Percentiles rank a stretch among this genome's conserved stretches.
phyloP scores from a whole-genome alignment of 345 rosid genomes.

The Salix exigua region DNA sequence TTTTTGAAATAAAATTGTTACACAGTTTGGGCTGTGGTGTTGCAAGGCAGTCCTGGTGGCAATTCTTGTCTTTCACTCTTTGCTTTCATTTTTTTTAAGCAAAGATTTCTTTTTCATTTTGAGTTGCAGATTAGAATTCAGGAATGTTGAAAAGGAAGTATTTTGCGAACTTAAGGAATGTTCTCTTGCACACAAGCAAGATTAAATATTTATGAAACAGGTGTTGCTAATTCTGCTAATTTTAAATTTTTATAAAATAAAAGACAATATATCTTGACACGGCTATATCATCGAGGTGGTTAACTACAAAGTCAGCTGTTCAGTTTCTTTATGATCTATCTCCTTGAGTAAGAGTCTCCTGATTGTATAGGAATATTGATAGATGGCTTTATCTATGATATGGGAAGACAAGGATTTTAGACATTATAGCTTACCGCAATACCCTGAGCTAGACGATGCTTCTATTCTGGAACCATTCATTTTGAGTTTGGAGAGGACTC shows the following conservation, averaged over 20 bases:
- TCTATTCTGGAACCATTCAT: not conserved
- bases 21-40: not conserved
- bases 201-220: not conserved
- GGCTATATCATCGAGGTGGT: not conserved
- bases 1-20: not conserved
- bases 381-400: not conserved
- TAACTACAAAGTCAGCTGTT: not conserved
- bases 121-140: not conserved
- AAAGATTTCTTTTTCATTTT: not conserved
- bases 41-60: not conserved
- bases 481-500: not conserved
- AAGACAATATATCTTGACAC: not conserved
- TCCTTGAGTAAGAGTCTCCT: not conserved
- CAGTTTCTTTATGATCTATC: not conserved
- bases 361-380: not conserved
- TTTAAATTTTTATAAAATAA: not conserved
- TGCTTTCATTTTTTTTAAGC: not conserved
- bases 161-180: not conserved
- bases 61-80: not conserved
- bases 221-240: not conserved
- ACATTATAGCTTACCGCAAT: not conserved
- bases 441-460: not conserved
- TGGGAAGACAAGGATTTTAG: not conserved
- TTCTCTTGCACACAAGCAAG: not conserved
- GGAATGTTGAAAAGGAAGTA: not conserved